Evolutionary conservation across 2,329 filamentous ascomycete species (phyloP).

Genomic region (Hymenoscyphus scutula): DNA sequence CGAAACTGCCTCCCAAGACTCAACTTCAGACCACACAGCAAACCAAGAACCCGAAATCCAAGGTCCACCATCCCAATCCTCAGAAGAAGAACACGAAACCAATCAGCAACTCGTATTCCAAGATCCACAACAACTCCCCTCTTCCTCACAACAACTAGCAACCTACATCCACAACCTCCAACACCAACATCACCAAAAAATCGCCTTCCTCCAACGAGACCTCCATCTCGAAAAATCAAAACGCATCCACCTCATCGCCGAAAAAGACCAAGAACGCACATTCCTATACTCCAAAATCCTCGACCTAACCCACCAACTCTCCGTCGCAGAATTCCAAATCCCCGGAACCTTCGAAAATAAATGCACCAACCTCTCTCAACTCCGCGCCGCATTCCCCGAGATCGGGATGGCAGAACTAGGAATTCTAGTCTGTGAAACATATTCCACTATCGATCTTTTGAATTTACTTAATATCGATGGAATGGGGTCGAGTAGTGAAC

Average conservation of each 20-base stretch:
- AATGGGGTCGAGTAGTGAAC: background rate
- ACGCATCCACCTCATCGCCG: background rate
- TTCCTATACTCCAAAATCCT: background rate
- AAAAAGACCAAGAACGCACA: background rate
- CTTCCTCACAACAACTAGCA: constrained; percentile 1
- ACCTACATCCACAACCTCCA: background rate
- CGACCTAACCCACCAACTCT: background rate
- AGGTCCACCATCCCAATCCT: background rate
- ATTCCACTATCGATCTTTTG: background rate
- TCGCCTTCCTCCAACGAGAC: background rate
- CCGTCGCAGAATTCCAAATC: background rate
- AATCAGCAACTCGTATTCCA: too few species aligned
- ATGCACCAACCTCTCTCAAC: background rate
- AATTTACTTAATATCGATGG: background rate
- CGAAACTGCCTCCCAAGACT: background rate
- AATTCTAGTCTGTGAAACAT: background rate
- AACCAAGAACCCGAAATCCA: background rate
- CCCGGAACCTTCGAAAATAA: background rate
- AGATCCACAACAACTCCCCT: too few species aligned
- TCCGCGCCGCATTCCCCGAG: background rate
- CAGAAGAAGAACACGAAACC: too few species aligned
- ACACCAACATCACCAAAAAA: background rate
- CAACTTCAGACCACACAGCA: background rate
- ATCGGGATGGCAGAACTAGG: background rate
- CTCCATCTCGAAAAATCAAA: background rate